Evolutionary conservation across 768 basidiomycete species (phyloP), one percentile per base, ranked within the genome.

Genomic region (Amanita polypyramis): DNA sequence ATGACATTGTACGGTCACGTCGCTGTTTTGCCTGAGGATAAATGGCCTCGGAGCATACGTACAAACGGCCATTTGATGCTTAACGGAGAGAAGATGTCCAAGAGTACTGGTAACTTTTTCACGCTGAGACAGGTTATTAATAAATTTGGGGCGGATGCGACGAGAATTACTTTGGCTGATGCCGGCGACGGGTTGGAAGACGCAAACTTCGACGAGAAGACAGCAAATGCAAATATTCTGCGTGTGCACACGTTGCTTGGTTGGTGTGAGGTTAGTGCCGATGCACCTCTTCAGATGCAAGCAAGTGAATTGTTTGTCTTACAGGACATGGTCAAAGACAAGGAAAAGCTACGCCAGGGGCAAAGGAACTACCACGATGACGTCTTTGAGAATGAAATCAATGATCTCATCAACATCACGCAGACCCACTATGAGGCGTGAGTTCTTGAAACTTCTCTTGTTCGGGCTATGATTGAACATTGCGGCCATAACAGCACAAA

Each of bases 51-150:
- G 57, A 82, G 88, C 60, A 90, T 99, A 73, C 85, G 96, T 20
- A 83, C 88, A 39, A 99, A 99, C 60, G 96, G 96, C 0, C 95
- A 98, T 61, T 65, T 99, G 71, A 83, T 92, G 83, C 64, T 99
- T 63, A 98, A 99, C 64, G 94, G 95, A 15, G 85, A 93, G 73
- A 99, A 98, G 73, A 99, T 99, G 96, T 84, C 82, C 34, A 99
- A 98, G 76, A 88, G 85, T 63, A 93, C 85, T 38, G 96, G 96
- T 9, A 99, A 99, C 66, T 89, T 84, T 49, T 70, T 98, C 72
- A 99, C 95, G 0, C 68, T 98, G 62, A 69, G 79, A 47, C 87
- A 99, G 60, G 78, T 86, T 1, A 80, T 95, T 51, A 74, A 82
- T 65, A 98, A 98, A 73, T 98, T 95, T 59, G 96, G 96, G 50